These are phyloP conservation scores for Microsporum ferrugineum DNA, from an alignment of 2,329 filamentous ascomycete genomes.

Conservation along the genomic window DNA sequence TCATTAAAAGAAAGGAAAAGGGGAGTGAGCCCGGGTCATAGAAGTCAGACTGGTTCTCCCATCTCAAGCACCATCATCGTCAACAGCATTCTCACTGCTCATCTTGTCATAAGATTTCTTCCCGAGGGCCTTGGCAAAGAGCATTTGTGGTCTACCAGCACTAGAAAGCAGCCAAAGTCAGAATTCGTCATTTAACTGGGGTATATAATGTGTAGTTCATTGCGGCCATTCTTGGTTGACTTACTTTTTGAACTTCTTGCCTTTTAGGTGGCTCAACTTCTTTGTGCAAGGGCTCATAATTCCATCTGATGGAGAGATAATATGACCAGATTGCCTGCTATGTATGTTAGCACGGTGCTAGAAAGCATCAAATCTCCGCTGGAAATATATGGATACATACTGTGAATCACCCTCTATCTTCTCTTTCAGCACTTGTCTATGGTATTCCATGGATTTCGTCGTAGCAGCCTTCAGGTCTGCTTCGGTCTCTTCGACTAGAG, in stretches of 20 bases:
- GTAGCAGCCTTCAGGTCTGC: constrained; percentile 26
- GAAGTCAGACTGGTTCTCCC: not conserved
- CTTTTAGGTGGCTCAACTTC: constrained; percentile 40
- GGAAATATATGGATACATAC: constrained; percentile 20
- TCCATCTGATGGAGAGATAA: constrained; percentile 40
- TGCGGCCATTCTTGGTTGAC: constrained; percentile 5
- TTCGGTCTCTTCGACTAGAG: constrained; percentile 10
- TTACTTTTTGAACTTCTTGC: constrained; percentile 39
- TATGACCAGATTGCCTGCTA: constrained; percentile 24
- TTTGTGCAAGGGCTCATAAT: constrained; percentile 41
- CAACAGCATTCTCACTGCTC: constrained; percentile 9
- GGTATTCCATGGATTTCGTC: constrained; percentile 33
- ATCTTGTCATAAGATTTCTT: constrained; percentile 35
- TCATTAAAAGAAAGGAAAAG: not conserved
- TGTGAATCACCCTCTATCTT: constrained; percentile 32
- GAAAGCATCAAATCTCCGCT: not conserved
- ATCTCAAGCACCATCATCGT: not conserved
- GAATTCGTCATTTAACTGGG: not conserved
- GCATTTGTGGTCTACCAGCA: constrained; percentile 33
- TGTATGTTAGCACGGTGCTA: not conserved
- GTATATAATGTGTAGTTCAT: not conserved
- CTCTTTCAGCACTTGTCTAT: constrained; percentile 33
- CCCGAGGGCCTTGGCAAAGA: constrained; percentile 36
- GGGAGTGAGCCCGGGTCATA: not conserved
- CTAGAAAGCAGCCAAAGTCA: constrained; percentile 14